Base-by-base conservation (phyloP, 176 grass and related monocot genomes). In the Bromus sterilis region DNA sequence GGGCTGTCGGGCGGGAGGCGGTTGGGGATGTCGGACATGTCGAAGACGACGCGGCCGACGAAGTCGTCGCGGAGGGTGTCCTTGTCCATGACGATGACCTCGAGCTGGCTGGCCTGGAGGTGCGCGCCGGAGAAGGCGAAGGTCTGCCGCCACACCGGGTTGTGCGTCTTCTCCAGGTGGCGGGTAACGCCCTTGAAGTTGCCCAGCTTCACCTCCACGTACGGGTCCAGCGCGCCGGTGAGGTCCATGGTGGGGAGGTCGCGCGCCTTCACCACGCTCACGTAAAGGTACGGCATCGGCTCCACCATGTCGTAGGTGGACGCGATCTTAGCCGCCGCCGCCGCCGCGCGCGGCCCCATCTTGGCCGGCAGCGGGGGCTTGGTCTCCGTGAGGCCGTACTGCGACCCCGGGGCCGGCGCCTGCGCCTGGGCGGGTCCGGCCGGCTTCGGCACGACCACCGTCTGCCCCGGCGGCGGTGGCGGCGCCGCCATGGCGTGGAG, bases 271-370 rank as follows among this genome's bases (percentile, higher is more conserved):
- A 93, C 69, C 0, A 96, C 93, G 58, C 46, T 88, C 23, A 96
- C 93, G 82, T 82, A 96, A 16, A 96, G 85, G 71, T 66, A 93
- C 21, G 15, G 35, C 93, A 91, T 89, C 15, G 66, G 75, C 76
- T 93, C 88, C 43, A 93, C 88, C 34, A 96, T 75, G 88, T 96
- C 93, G 67, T 96, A 96, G 7, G 90, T 96, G 10, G 93, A 93
- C 6, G 90, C 67, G 63, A 91, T 96, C 83, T 96, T 96, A 3
- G 86, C 79, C n/a, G n/a, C n/a, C 3, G 84, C 79, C 25, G 55
- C 78, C 0, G 60, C 82, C 0, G 70, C 75, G 46, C 83, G 90
- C 1, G 75, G 85, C 53, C 89, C 75, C 66, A 88, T 80, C 82
- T 81, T 82, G 18, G 87, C 85, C 7, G 89, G 90, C 4, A 92